phyloP scores from a whole-genome alignment of 192 early-diverging fungal species.

The Backusella sp. region DNA sequence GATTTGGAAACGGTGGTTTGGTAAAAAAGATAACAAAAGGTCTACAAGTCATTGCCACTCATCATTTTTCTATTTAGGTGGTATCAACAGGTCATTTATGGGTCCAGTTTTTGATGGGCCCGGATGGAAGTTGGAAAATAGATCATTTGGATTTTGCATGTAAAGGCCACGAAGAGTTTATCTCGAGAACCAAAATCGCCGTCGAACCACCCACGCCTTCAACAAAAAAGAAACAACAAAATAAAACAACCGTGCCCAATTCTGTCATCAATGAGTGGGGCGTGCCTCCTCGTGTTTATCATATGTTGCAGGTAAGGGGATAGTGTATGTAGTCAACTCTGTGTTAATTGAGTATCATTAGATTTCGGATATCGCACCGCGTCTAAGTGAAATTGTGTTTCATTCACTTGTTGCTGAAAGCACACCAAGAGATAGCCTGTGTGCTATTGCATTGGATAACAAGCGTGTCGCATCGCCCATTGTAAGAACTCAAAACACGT shows the following conservation, averaged over 20 bases:
- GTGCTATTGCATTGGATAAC: slow-evolving; percentile 14
- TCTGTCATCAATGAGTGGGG: slow-evolving; percentile 21
- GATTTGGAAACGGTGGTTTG: slow-evolving; percentile 21
- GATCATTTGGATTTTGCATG: slow-evolving; percentile 20
- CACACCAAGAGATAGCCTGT: slow-evolving; percentile 18
- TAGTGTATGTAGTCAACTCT: too few species aligned
- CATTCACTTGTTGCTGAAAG: slow-evolving; percentile 13
- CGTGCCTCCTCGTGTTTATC: slow-evolving; percentile 15
- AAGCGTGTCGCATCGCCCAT: slow-evolving; percentile 4
- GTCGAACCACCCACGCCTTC: not conserved
- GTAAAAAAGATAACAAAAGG: too few species aligned
- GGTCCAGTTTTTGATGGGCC: slow-evolving; percentile 14
- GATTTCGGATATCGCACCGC: slow-evolving; percentile 13
- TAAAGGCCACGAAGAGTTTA: slow-evolving; percentile 18
- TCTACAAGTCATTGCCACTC: too few species aligned
- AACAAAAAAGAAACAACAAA: slow-evolving; percentile 7
- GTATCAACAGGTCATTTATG: slow-evolving; percentile 21
- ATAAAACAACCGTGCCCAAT: not conserved
- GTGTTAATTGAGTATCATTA: too few species aligned
- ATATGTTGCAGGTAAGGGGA: slow-evolving; percentile 18
- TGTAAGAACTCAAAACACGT: slow-evolving; percentile 15
- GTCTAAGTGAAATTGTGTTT: slow-evolving; percentile 12
- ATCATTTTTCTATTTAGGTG: not conserved
- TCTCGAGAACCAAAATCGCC: not conserved
- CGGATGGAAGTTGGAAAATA: slow-evolving; percentile 21